These are phyloP conservation scores for Thraustochytrium sp. DNA, from an alignment of 352 stramenopile species.

Conservation along the genomic window DNA sequence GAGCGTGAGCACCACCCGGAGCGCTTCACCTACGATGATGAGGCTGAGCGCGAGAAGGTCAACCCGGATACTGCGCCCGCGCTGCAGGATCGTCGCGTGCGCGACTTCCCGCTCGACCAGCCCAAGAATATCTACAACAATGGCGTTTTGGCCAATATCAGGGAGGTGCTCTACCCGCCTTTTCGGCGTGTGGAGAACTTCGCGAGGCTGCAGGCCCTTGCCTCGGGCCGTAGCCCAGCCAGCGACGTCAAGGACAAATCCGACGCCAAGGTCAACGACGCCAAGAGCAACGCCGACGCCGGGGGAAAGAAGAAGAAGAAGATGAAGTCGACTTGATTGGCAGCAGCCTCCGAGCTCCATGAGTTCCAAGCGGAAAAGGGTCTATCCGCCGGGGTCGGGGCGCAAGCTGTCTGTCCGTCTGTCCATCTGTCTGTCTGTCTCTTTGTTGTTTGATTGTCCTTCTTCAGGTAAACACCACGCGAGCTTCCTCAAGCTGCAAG, in stretches of 20 bases:
- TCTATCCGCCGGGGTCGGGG: too few relatives aligned
- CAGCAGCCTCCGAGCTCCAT: not conserved
- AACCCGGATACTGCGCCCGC: constrained; percentile 4
- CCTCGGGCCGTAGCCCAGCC: too few relatives aligned
- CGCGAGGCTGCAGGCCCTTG: too few relatives aligned
- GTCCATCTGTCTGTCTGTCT: too few relatives aligned
- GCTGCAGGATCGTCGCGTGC: not conserved
- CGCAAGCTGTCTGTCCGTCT: too few relatives aligned
- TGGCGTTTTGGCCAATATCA: constrained; percentile 19
- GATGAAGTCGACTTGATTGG: not conserved
- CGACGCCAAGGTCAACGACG: not conserved
- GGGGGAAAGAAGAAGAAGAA: not conserved
- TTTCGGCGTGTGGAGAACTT: not conserved
- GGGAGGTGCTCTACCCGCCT: constrained; percentile 29
- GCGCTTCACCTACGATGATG: not conserved
- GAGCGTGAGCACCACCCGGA: not conserved
- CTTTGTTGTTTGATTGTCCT: too few relatives aligned
- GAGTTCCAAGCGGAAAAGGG: too few relatives aligned
- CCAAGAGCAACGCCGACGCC: not conserved
- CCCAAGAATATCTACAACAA: constrained; percentile 38
- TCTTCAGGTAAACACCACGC: too few relatives aligned
- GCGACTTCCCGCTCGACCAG: not conserved
- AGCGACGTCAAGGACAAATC: not conserved
- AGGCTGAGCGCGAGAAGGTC: not conserved
- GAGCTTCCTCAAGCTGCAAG: too few relatives aligned